Conservation (phyloP, 73 alveolate genomes). For the Paramecium tetraurelia region DNA sequence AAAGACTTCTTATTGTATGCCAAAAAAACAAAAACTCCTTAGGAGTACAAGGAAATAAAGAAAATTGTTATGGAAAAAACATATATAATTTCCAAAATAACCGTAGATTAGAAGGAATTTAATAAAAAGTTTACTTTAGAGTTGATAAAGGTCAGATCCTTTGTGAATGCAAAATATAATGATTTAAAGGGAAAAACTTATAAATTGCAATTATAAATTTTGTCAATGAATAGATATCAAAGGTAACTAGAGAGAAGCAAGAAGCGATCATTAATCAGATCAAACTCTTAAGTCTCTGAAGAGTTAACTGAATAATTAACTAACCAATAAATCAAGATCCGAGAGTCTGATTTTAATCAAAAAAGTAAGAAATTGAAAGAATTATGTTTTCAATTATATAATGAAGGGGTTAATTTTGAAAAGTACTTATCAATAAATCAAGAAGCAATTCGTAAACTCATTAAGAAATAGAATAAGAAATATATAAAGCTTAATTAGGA, state of each 20-base stretch:
- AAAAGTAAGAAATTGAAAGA: not conserved
- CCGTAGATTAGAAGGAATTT: not conserved
- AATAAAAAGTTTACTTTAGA: not conserved
- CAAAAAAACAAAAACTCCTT: not conserved
- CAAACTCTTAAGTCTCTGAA: not conserved
- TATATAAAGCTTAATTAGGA: not conserved
- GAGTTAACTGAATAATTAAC: not conserved
- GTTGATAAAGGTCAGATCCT: not conserved
- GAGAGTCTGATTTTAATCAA: not conserved
- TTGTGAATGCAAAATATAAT: not conserved
- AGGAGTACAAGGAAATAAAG: not conserved
- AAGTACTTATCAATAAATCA: not conserved
- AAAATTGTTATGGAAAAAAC: not conserved
- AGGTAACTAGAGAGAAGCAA: not conserved
- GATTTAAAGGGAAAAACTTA: conserved; percentile 19
- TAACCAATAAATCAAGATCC: not conserved
- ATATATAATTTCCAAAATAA: not conserved
- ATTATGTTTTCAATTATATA: not conserved
- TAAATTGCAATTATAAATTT: not conserved
- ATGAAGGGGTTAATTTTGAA: conserved; percentile 11
- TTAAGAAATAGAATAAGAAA: not conserved
- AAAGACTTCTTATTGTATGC: conserved; percentile 14
- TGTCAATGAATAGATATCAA: not conserved
- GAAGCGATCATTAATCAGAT: not conserved
- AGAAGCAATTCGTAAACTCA: not conserved